These are phyloP conservation scores for Ophiosphaerella korrae DNA, from an alignment of 2,329 filamentous ascomycete genomes.

Conservation along the genomic window DNA sequence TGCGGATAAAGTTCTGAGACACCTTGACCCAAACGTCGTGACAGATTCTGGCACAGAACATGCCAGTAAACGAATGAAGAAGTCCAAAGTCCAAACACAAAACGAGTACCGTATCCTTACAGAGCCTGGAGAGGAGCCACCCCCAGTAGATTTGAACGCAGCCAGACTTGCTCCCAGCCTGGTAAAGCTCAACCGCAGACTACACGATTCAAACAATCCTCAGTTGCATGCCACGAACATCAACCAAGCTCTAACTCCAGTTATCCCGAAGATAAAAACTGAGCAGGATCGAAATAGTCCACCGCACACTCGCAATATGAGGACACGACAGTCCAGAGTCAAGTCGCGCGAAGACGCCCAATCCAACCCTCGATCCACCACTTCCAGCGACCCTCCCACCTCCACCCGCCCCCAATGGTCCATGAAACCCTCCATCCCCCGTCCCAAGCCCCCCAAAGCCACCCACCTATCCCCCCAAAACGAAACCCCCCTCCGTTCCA, in stretches of 20 bases:
- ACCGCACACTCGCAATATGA: conserved; percentile 5
- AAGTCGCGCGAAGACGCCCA: background rate
- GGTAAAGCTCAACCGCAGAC: conserved; percentile 31
- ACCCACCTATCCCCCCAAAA: conserved; percentile 5
- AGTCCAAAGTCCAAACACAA: conserved; percentile 5
- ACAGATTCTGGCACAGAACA: conserved; percentile 13
- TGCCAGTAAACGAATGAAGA: conserved; percentile 28
- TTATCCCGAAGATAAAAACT: conserved; percentile 16
- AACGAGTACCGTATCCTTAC: conserved; percentile 22
- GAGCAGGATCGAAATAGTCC: conserved; percentile 22
- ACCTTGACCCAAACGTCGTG: conserved; percentile 35
- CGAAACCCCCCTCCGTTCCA: conserved; percentile 53
- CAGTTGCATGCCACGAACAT: conserved; percentile 18
- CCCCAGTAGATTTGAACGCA: conserved; percentile 18
- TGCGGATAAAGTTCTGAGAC: conserved; percentile 18
- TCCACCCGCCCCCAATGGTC: conserved; percentile 30
- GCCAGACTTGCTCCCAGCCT: conserved; percentile 23
- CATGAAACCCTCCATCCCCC: conserved; percentile 20
- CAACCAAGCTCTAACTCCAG: conserved; percentile 13
- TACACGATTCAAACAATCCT: conserved; percentile 16
- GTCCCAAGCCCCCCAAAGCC: conserved; percentile 11
- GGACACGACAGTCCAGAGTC: conserved; percentile 7
- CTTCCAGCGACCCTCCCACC: conserved; percentile 12
- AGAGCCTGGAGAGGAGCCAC: conserved; percentile 35
- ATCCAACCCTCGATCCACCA: conserved; percentile 5